A percentile compares a stretch with the other conserved stretches of the same genome.
These are phyloP conservation scores for Erigeron philadelphicus DNA, from an alignment of 140 eudicot genomes.

Conservation along the genomic window DNA sequence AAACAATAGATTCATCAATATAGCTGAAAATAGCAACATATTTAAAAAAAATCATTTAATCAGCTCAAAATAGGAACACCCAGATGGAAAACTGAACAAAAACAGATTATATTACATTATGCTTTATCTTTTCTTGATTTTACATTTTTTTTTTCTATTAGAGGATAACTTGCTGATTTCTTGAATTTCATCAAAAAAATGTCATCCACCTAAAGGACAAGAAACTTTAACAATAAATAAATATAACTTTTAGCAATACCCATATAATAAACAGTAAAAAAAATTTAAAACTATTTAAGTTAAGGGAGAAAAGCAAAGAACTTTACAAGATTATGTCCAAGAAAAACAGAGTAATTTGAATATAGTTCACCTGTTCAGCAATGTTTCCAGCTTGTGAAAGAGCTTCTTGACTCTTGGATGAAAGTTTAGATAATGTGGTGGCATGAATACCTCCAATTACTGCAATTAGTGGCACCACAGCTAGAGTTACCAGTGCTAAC, in stretches of 20 bases:
- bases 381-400: slow-evolving; percentile 90
- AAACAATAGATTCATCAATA: slow-evolving; percentile 15
- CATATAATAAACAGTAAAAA: slow-evolving; percentile 22
- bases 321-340: background rate
- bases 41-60: background rate
- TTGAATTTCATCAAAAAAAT: slow-evolving; percentile 13
- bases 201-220: slow-evolving; percentile 24
- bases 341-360: slow-evolving; percentile 1
- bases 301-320: background rate
- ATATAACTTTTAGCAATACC: slow-evolving; percentile 1
- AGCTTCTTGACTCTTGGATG: slow-evolving; percentile 83
- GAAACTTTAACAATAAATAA: background rate
- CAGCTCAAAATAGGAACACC: slow-evolving; percentile 13
- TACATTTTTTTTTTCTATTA: background rate
- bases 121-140: background rate
- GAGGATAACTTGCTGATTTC: slow-evolving; percentile 9
- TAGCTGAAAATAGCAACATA: slow-evolving; percentile 6
- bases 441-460: slow-evolving; percentile 80
- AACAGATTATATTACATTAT: slow-evolving; percentile 1
- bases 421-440: slow-evolving; percentile 61
- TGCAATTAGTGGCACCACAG: slow-evolving; percentile 87
- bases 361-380: slow-evolving; percentile 66
- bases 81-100: background rate
- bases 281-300: too few species aligned
- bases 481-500: slow-evolving; percentile 75